Evolutionary conservation across 1,284 basidiomycete genomes (phyloP).

Genomic region (Earliella scabrosa): DNA sequence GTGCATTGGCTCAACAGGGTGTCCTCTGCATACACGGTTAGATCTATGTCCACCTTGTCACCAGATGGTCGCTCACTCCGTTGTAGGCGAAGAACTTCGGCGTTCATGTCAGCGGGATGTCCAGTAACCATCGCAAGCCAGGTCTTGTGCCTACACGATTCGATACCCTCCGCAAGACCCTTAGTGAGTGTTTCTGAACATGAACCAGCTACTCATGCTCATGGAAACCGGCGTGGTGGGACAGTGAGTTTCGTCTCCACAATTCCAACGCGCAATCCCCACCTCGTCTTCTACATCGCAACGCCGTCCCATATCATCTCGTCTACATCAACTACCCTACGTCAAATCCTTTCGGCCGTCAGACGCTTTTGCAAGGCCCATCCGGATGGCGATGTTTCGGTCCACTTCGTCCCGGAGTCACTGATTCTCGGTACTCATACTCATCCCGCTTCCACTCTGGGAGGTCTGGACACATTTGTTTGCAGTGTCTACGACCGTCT

Average conservation of each 20-base stretch:
- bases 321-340: constrained; percentile 60
- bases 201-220: too few relatives aligned
- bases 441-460: constrained; percentile 42
- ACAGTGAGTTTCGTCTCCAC: constrained; percentile 49
- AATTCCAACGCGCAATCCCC: constrained; percentile 42
- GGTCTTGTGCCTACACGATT: constrained; percentile 67
- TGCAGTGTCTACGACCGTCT: constrained; percentile 74
- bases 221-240: too few relatives aligned
- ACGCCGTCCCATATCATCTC: constrained; percentile 61
- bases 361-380: constrained; percentile 55
- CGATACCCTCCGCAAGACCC: constrained; percentile 66
- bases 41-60: constrained; percentile 25
- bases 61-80: constrained; percentile 5
- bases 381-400: constrained; percentile 49
- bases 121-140: constrained; percentile 46
- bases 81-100: constrained; percentile 66
- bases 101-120: constrained; percentile 53
- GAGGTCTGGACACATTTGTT: constrained; percentile 53
- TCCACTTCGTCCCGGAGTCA: constrained; percentile 74
- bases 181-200: constrained; percentile 45
- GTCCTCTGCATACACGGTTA: constrained; percentile 60
- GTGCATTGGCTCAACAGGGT: constrained; percentile 62
- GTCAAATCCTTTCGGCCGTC: constrained; percentile 65
- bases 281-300: constrained; percentile 70
- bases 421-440: constrained; percentile 48